These are phyloP conservation scores for Saxispiralis lemnorum DNA, from an alignment of 495 filamentous ascomycete genomes.

Conservation along the genomic window DNA sequence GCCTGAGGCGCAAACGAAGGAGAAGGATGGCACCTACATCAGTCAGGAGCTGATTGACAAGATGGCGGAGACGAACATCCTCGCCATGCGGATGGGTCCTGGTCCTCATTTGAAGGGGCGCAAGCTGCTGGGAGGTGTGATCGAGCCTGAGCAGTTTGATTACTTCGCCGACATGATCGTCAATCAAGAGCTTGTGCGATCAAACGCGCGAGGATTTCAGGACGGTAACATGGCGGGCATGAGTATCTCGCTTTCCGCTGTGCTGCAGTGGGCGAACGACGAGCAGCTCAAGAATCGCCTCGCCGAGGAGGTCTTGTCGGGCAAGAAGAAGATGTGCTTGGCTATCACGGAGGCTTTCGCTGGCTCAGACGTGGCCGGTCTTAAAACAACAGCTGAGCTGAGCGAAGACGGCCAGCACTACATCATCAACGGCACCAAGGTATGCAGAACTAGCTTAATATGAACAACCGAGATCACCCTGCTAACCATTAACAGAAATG, in stretches of 20 bases:
- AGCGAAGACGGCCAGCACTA: slow-evolving; percentile 71
- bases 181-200: slow-evolving; percentile 52
- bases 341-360: slow-evolving; percentile 85
- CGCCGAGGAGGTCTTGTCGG: slow-evolving; percentile 53
- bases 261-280: slow-evolving; percentile 62
- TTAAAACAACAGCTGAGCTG: slow-evolving; percentile 66
- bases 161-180: slow-evolving; percentile 73
- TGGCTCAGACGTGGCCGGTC: slow-evolving; percentile 67
- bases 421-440: slow-evolving; percentile 78
- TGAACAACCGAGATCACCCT: background rate
- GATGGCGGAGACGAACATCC: slow-evolving; percentile 54
- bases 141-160: slow-evolving; percentile 68
- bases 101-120: slow-evolving; percentile 64
- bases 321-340: slow-evolving; percentile 73
- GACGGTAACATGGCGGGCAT: slow-evolving; percentile 57
- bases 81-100: slow-evolving; percentile 71
- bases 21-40: slow-evolving; percentile 56
- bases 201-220: slow-evolving; percentile 45
- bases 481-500: slow-evolving; percentile 41
- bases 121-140: slow-evolving; percentile 47
- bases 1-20: slow-evolving; percentile 64
- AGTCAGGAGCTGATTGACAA: slow-evolving; percentile 59
- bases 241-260: slow-evolving; percentile 65
- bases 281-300: slow-evolving; percentile 45
- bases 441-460: too few relatives aligned